Evolutionary conservation across 2,329 filamentous ascomycete genomes (phyloP).

Genomic region (Nemania serpens): DNA sequence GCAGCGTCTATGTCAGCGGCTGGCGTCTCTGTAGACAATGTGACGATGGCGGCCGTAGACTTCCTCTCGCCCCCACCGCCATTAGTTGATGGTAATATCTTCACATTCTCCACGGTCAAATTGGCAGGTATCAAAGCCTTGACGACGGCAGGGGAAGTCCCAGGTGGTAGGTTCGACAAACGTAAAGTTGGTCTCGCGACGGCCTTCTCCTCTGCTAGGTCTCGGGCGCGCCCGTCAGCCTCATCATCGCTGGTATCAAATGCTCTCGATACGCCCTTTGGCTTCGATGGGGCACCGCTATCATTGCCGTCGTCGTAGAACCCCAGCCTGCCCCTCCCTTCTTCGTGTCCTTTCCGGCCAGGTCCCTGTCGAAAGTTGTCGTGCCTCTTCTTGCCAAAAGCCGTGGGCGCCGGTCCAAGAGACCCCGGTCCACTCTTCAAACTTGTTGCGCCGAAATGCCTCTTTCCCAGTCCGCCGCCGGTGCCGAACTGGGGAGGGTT

Average conservation of each 20-base stretch:
- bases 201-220: slow-evolving; percentile 61
- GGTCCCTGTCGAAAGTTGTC: slow-evolving; percentile 50
- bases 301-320: slow-evolving; percentile 47
- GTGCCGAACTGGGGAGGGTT: slow-evolving; percentile 37
- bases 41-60: slow-evolving; percentile 78
- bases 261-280: slow-evolving; percentile 68
- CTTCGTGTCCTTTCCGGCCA: slow-evolving; percentile 40
- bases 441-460: slow-evolving; percentile 67
- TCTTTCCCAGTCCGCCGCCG: slow-evolving; percentile 50
- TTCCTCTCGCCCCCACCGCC: slow-evolving; percentile 66
- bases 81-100: slow-evolving; percentile 64
- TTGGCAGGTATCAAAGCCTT: slow-evolving; percentile 63
- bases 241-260: slow-evolving; percentile 73
- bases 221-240: slow-evolving; percentile 50
- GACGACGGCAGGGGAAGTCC: slow-evolving; percentile 62
- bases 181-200: slow-evolving; percentile 66
- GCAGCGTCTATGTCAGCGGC: slow-evolving; percentile 81
- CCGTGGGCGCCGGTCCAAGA: slow-evolving; percentile 57
- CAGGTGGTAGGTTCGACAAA: slow-evolving; percentile 64
- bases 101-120: slow-evolving; percentile 73
- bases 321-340: slow-evolving; percentile 43
- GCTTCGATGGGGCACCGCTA: slow-evolving; percentile 41
- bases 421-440: slow-evolving; percentile 67
- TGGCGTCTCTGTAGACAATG: slow-evolving; percentile 77
- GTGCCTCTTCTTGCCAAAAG: slow-evolving; percentile 58